Percentiles rank a stretch among this genome's conserved stretches.
Evolutionary conservation across 2,329 filamentous ascomycete species (phyloP).

Genomic region (Sporothrix sp.): DNA sequence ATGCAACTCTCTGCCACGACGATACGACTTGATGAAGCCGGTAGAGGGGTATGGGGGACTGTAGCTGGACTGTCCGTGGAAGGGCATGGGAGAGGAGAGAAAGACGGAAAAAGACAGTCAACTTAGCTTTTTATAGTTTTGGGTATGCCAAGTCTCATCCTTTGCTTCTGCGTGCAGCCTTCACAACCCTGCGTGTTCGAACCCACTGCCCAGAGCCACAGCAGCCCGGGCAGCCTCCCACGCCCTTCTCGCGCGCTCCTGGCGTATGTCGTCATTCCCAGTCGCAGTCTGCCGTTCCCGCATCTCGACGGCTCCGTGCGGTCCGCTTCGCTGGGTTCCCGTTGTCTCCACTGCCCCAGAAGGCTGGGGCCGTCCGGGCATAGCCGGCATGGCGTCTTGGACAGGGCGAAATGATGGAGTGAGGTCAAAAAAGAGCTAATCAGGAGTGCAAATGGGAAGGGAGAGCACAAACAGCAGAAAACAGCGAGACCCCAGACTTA

Average conservation of each 20-base stretch:
- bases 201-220: too few species aligned
- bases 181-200: too few species aligned
- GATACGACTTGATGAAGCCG: constrained; percentile 7
- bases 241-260: too few species aligned
- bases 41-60: background rate
- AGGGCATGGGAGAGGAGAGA: background rate
- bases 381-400: background rate
- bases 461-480: background rate
- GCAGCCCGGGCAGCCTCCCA: too few species aligned
- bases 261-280: too few species aligned
- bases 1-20: background rate
- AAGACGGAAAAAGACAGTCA: background rate
- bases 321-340: background rate
- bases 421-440: constrained; percentile 9
- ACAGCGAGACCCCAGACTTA: background rate
- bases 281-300: too few species aligned
- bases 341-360: background rate
- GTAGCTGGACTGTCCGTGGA: too few species aligned
- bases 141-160: background rate
- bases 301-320: background rate
- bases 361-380: background rate
- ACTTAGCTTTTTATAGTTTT: background rate
- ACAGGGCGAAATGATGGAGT: constrained; percentile 9
- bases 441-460: background rate
- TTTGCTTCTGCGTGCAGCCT: background rate